A percentile compares a stretch with the other conserved stretches of the same genome.
These are phyloP conservation scores for Chenopodium quinoa DNA, from an alignment of 148 eudicot species.

Conservation along the genomic window DNA sequence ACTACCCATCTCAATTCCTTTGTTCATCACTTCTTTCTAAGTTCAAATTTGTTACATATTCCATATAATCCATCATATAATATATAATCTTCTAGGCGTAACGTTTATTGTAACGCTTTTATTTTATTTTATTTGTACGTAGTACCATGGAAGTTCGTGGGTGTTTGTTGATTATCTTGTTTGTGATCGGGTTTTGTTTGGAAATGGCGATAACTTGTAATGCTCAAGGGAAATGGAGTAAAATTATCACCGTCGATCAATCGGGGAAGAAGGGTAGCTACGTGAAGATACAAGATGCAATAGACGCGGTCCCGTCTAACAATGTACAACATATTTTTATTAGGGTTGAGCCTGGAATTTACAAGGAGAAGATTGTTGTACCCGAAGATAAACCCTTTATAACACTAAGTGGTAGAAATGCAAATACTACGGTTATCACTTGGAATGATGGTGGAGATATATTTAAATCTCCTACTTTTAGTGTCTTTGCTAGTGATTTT, in stretches of 20 bases:
- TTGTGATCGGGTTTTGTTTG: neutral
- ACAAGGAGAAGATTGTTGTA: constrained; percentile 33
- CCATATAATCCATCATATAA: neutral
- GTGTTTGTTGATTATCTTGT: neutral
- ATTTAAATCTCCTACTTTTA: constrained; percentile 44
- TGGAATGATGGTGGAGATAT: constrained; percentile 40
- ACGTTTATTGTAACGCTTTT: neutral
- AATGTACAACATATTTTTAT: constrained; percentile 33
- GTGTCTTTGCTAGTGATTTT: constrained; percentile 39
- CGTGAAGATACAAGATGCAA: constrained; percentile 39
- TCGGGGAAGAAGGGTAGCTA: constrained; percentile 29
- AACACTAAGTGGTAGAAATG: constrained; percentile 35
- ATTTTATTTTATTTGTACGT: neutral
- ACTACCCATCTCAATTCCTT: neutral
- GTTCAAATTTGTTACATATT: neutral
- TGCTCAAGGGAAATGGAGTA: constrained; percentile 9
- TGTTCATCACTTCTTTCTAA: neutral
- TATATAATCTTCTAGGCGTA: neutral
- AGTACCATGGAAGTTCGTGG: neutral
- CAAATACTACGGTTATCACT: constrained; percentile 30
- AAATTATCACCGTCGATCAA: constrained; percentile 34
- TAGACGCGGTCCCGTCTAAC: constrained; percentile 34
- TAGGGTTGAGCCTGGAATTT: constrained; percentile 41
- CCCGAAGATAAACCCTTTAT: constrained; percentile 36
- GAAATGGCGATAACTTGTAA: neutral